A percentile compares a stretch with the other conserved stretches of the same genome.
These are phyloP conservation scores for Trichoderma orchidacearum DNA, from an alignment of 495 filamentous ascomycete genomes.

Conservation along the genomic window DNA sequence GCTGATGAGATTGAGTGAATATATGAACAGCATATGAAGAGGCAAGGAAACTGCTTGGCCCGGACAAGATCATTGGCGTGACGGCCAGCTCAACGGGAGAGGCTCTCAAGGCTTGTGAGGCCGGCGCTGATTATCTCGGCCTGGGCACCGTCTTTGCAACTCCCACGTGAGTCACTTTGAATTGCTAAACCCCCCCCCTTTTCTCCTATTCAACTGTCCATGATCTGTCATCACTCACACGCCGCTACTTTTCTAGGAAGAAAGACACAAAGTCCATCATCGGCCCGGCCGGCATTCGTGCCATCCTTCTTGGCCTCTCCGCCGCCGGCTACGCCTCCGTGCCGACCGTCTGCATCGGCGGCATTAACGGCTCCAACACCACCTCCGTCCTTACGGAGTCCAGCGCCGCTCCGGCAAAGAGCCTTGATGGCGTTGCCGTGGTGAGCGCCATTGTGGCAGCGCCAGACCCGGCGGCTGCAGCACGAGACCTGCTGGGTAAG, in stretches of 20 bases:
- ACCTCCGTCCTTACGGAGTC: slow-evolving; percentile 61
- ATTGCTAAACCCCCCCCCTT: neutral
- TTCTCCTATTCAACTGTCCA: neutral
- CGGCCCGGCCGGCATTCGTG: slow-evolving; percentile 60
- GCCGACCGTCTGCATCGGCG: slow-evolving; percentile 72
- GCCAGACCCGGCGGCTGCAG: slow-evolving; percentile 44
- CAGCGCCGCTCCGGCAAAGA: slow-evolving; percentile 23
- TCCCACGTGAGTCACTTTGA: slow-evolving; percentile 41
- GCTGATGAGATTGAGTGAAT: no score
- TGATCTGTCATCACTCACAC: no score
- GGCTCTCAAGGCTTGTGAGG: slow-evolving; percentile 48
- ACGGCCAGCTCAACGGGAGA: slow-evolving; percentile 57
- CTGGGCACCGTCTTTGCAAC: slow-evolving; percentile 83
- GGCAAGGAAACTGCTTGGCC: slow-evolving; percentile 60
- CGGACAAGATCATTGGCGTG: slow-evolving; percentile 52
- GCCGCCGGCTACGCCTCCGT: slow-evolving; percentile 15
- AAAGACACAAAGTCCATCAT: slow-evolving; percentile 72
- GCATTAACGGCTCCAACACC: slow-evolving; percentile 68
- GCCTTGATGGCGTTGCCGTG: slow-evolving; percentile 68
- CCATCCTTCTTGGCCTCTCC: slow-evolving; percentile 49
- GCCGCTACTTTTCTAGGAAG: slow-evolving; percentile 28
- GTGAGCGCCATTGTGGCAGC: slow-evolving; percentile 82
- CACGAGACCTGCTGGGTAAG: slow-evolving; percentile 39
- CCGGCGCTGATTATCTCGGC: slow-evolving; percentile 77
- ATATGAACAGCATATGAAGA: slow-evolving; percentile 16